These are phyloP conservation scores for Elymus sibiricus DNA, from an alignment of 176 grass and related monocot genomes.

Conservation along the genomic window DNA sequence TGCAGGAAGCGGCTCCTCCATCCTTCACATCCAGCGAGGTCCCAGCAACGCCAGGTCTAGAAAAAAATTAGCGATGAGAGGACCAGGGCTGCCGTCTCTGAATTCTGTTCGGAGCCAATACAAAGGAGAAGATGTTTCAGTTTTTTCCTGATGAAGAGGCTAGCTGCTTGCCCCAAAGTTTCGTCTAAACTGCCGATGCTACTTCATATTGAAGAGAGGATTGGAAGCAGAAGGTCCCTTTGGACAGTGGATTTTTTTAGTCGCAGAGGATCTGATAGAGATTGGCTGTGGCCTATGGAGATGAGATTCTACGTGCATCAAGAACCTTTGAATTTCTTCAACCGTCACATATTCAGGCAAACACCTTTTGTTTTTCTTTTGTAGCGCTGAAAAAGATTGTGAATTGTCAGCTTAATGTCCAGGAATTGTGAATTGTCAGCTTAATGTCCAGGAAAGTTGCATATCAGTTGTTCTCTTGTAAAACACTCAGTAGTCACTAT, in stretches of 20 bases:
- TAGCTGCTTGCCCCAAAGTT: too few species aligned
- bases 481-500: not conserved
- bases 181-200: conserved; percentile 32
- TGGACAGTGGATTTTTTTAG: conserved; percentile 55
- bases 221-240: conserved; percentile 19
- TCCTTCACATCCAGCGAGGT: too few species aligned
- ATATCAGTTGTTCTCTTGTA: too few species aligned
- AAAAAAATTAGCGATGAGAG: too few species aligned
- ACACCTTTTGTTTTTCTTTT: not conserved
- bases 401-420: too few species aligned
- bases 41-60: too few species aligned
- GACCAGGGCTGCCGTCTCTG: too few species aligned
- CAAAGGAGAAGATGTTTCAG: too few species aligned
- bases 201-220: not conserved
- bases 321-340: conserved; percentile 46
- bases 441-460: not conserved
- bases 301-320: conserved; percentile 45
- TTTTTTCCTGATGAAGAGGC: too few species aligned
- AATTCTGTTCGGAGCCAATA: too few species aligned
- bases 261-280: too few species aligned
- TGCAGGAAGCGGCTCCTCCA: too few species aligned
- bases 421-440: not conserved
- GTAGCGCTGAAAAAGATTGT: not conserved
- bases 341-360: conserved; percentile 79
- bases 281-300: conserved; percentile 56